Base-by-base conservation (phyloP, 805 yeast species). In the Candida nitratophila region DNA sequence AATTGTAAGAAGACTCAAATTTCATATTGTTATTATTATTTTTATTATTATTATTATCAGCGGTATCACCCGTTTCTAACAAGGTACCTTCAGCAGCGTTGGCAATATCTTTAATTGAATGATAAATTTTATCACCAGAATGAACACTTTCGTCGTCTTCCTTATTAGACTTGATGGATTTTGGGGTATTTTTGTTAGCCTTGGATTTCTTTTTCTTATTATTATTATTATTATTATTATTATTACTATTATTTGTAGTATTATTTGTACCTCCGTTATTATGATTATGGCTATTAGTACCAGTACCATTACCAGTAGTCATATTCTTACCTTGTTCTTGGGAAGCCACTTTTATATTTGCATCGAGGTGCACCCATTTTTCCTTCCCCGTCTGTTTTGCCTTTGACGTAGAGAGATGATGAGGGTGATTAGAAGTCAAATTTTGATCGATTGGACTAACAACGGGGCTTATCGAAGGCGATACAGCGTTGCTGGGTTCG, bases 281-380 rank as follows among this genome's bases (percentile, higher is more conserved):
- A 12, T 29, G 43, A 19, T 29, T 29, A n/a, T 36, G 37, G n/a
- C 24, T 39, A n/a, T 35, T 40, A 34, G 35, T 38, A 19, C n/a
- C 37, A 16, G 22, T 21, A 24, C 10, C 11, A 39, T 31, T 37
- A 41, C 40, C 37, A 30, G n/a, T 32, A 14, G n/a, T 44, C 5
- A 9, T 17, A 14, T 20, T 19, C 21, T 37, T 39, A 15, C 20
- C 37, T 15, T 37, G 37, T 24, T 43, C 30, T 4, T 50, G 42
- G 1, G 56, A 44, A 6, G 52, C 45, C 12, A 56, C 53, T 9
- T 54, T 47, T 6, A 56, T 55, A 19, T 55, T 52, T 8, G 57
- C 59, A 40, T 54, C 49, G 6, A 52, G 30, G 2, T 53, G 60
- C 19, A 56, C 47, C 60, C 60, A 56, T 44, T 53, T 56, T 22